Percentiles rank a stretch among this genome's conserved stretches.
Evolutionary conservation across 1,284 basidiomycete species (phyloP).

Genomic region (Ustilago crameri): DNA sequence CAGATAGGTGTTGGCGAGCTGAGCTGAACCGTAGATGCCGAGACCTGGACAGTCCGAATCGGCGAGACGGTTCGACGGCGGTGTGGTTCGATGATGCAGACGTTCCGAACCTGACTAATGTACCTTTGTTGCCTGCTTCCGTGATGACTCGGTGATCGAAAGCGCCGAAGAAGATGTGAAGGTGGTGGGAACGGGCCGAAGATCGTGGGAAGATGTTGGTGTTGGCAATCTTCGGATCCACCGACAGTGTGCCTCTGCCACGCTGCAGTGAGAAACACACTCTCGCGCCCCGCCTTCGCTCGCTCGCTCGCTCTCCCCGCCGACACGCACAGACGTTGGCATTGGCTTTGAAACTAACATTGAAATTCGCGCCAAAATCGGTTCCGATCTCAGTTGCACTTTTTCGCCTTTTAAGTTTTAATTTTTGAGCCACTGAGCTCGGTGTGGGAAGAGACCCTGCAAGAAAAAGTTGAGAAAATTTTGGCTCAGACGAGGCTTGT

Average conservation of each 20-base stretch:
- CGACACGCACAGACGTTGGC: constrained; percentile 8
- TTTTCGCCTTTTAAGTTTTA: neutral
- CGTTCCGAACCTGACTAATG: too few relatives aligned
- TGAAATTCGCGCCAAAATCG: neutral
- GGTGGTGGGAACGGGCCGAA: neutral
- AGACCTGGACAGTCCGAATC: neutral
- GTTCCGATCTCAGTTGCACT: constrained; percentile 3
- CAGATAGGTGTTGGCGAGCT: too few relatives aligned
- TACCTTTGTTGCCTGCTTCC: too few relatives aligned
- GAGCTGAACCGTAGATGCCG: neutral
- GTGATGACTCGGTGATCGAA: too few relatives aligned
- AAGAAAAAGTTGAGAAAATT: constrained; percentile 16
- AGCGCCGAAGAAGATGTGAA: neutral
- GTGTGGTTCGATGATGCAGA: too few relatives aligned
- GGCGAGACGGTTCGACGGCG: too few relatives aligned
- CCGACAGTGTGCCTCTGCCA: constrained; percentile 3
- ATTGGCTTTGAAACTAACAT: constrained; percentile 1
- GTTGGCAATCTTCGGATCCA: constrained; percentile 27
- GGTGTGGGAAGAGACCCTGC: neutral
- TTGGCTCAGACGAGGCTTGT: constrained; percentile 7
- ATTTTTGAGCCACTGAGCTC: neutral
- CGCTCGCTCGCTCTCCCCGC: constrained; percentile 12
- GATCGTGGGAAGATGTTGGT: constrained; percentile 4
- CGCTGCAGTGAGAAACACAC: neutral
- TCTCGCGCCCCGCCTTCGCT: neutral